These are phyloP conservation scores for Aechmea fasciata DNA, from an alignment of 176 grass and related monocot genomes.

Conservation along the genomic window DNA sequence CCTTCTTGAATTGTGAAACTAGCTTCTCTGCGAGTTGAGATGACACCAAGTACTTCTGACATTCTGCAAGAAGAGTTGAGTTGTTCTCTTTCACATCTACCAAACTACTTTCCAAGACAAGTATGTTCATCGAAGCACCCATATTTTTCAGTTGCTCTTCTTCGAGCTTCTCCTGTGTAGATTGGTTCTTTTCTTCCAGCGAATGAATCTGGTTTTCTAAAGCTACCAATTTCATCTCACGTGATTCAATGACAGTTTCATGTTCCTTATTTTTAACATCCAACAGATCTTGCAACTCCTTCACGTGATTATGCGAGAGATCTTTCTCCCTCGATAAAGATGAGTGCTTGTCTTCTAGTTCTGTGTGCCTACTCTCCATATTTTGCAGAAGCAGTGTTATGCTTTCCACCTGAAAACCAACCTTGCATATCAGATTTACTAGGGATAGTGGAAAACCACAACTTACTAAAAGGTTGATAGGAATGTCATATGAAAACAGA, in stretches of 20 bases:
- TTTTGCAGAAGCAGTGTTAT: slow-evolving; percentile 36
- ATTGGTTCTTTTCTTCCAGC: slow-evolving; percentile 35
- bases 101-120: slow-evolving; percentile 59
- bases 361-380: slow-evolving; percentile 42
- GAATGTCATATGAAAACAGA: neutral
- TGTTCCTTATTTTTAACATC: slow-evolving; percentile 38
- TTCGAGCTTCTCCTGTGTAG: slow-evolving; percentile 43
- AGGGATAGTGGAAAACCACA: neutral
- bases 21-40: slow-evolving; percentile 37
- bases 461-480: neutral
- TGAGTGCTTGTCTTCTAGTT: slow-evolving; percentile 40
- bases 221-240: slow-evolving; percentile 25
- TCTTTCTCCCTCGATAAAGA: slow-evolving; percentile 52
- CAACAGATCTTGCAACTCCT: slow-evolving; percentile 51
- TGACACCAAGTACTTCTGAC: slow-evolving; percentile 31
- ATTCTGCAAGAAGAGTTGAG: slow-evolving; percentile 32
- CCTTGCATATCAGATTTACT: neutral
- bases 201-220: slow-evolving; percentile 44
- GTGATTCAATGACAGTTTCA: slow-evolving; percentile 33
- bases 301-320: slow-evolving; percentile 49
- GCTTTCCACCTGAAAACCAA: slow-evolving; percentile 27
- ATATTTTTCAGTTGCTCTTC: slow-evolving; percentile 43
- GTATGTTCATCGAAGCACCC: slow-evolving; percentile 37
- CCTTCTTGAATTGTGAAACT: slow-evolving; percentile 50
- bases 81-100: slow-evolving; percentile 50